Percentiles rank a stretch among this genome's conserved stretches.
phyloP scores from a whole-genome alignment of 1,284 basidiomycete genomes.

The Cryptococcus sp. region DNA sequence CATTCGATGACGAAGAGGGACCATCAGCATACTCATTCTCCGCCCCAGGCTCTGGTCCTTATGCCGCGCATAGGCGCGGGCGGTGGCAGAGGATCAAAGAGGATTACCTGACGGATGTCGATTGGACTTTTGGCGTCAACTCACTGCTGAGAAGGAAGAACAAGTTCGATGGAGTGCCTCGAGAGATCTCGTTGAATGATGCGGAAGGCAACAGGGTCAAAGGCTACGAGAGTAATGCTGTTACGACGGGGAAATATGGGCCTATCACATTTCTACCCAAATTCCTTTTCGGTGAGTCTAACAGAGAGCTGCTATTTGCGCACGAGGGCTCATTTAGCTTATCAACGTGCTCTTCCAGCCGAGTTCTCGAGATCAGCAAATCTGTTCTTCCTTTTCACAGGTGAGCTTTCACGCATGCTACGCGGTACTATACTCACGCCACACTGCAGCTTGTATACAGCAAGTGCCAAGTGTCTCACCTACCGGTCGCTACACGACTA shows the following conservation, averaged over 20 bases:
- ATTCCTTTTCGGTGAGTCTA: constrained; percentile 77
- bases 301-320: neutral
- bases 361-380: constrained; percentile 85
- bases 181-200: constrained; percentile 69
- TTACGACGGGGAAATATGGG: constrained; percentile 97
- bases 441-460: constrained; percentile 77
- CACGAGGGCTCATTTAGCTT: constrained; percentile 3
- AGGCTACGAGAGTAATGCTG: constrained; percentile 78
- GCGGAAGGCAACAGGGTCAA: constrained; percentile 57
- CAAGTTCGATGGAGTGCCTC: constrained; percentile 50
- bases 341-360: constrained; percentile 19
- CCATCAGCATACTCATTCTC: constrained; percentile 47
- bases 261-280: constrained; percentile 85
- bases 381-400: constrained; percentile 96
- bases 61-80: constrained; percentile 28
- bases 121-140: constrained; percentile 51
- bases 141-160: constrained; percentile 41
- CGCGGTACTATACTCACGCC: neutral
- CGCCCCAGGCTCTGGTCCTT: constrained; percentile 33
- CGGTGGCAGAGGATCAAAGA: constrained; percentile 44
- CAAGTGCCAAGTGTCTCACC: constrained; percentile 98
- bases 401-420: constrained; percentile 22
- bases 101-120: constrained; percentile 46
- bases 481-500: constrained; percentile 93
- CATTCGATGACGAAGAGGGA: constrained; percentile 48